phyloP scores from a whole-genome alignment of 768 basidiomycete genomes.

The Lactifluus piperatus region DNA sequence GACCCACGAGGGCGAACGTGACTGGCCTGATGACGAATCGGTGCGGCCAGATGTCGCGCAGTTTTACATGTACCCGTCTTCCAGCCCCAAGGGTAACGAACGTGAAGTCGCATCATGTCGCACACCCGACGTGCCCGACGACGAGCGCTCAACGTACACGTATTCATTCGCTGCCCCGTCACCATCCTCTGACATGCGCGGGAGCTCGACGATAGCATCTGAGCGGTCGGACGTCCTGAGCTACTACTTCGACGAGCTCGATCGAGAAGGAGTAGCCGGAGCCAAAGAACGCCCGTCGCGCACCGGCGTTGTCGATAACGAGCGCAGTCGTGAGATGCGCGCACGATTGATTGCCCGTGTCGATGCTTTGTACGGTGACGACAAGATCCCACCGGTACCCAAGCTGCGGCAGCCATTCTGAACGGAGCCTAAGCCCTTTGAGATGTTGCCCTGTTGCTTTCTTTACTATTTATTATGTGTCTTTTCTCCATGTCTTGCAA shows the following conservation, averaged over 20 bases:
- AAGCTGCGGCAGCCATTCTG: constrained; percentile 6
- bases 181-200: neutral
- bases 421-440: neutral
- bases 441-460: neutral
- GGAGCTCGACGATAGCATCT: neutral
- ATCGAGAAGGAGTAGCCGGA: neutral
- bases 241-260: neutral
- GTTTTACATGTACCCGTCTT: constrained; percentile 9
- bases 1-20: neutral
- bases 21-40: constrained; percentile 12
- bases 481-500: neutral
- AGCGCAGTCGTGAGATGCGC: constrained; percentile 4
- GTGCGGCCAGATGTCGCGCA: constrained; percentile 16
- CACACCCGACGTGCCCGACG: constrained; percentile 3
- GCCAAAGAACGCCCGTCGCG: neutral
- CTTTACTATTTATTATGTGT: neutral
- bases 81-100: neutral
- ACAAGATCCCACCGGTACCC: constrained; percentile 11
- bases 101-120: neutral
- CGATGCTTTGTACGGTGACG: constrained; percentile 2
- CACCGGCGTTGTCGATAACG: constrained; percentile 12
- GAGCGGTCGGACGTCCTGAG: neutral
- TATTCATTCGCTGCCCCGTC: neutral
- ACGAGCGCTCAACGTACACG: constrained; percentile 15
- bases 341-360: constrained; percentile 7